These are phyloP conservation scores for Neotropicomus parvogracilis DNA, from an alignment of 1,284 basidiomycete genomes.

Conservation along the genomic window DNA sequence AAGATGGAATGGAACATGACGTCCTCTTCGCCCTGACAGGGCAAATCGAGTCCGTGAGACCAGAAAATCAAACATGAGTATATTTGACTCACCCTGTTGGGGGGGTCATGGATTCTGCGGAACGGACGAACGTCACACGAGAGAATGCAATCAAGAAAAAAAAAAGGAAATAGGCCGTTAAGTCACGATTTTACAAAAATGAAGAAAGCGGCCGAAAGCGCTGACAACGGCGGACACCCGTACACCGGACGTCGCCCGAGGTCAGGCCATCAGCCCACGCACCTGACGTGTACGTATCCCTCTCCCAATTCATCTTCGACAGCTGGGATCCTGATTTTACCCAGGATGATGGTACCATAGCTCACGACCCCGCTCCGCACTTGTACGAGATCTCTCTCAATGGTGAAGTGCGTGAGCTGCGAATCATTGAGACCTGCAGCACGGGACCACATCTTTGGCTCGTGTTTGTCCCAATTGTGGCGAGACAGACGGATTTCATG, in stretches of 20 bases:
- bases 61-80: background rate
- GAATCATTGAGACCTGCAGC: slow-evolving; percentile 50
- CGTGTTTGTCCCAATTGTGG: slow-evolving; percentile 66
- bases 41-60: slow-evolving; percentile 13
- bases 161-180: slow-evolving; percentile 7
- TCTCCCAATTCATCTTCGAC: slow-evolving; percentile 57
- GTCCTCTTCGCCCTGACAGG: slow-evolving; percentile 55
- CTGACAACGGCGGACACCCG: slow-evolving; percentile 8
- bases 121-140: slow-evolving; percentile 8
- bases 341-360: slow-evolving; percentile 71
- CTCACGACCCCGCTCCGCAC: slow-evolving; percentile 46
- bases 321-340: slow-evolving; percentile 70
- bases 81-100: slow-evolving; percentile 51
- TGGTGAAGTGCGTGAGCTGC: slow-evolving; percentile 49
- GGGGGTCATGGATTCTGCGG: slow-evolving; percentile 66
- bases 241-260: slow-evolving; percentile 1
- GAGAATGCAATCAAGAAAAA: slow-evolving; percentile 4
- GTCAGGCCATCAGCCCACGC: slow-evolving; percentile 19
- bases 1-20: slow-evolving; percentile 68
- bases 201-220: slow-evolving; percentile 8
- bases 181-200: slow-evolving; percentile 12
- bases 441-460: slow-evolving; percentile 69
- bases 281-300: slow-evolving; percentile 74
- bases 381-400: slow-evolving; percentile 55
- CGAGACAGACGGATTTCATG: slow-evolving; percentile 60